These are phyloP conservation scores for Arabidopsis arenosa DNA, from an alignment of 345 rosid species.

Conservation along the genomic window DNA sequence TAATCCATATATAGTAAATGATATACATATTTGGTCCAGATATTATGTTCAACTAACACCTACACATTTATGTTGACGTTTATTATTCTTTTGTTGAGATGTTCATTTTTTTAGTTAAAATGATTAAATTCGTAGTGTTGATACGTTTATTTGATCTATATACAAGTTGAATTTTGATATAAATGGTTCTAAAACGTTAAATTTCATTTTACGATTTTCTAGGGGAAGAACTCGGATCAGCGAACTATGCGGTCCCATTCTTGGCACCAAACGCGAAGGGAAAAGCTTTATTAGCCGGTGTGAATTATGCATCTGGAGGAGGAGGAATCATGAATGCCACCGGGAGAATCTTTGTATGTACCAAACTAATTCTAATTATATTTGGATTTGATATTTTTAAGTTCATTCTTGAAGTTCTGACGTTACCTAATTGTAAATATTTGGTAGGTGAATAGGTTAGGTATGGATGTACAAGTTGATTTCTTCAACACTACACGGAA, in stretches of 20 bases:
- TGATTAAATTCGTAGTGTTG: no score
- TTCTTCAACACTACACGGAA: slow-evolving; percentile 82
- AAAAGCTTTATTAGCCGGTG: slow-evolving; percentile 57
- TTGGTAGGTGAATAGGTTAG: slow-evolving; percentile 81
- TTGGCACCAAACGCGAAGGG: slow-evolving; percentile 73
- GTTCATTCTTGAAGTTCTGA: not conserved
- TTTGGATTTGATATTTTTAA: not conserved
- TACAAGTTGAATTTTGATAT: not conserved
- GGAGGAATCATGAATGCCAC: slow-evolving; percentile 78
- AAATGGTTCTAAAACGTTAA: slow-evolving; percentile 31
- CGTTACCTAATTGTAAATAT: not conserved
- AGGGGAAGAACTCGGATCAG: slow-evolving; percentile 55
- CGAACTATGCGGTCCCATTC: slow-evolving; percentile 64
- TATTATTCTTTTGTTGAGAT: no score
- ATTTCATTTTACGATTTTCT: not conserved
- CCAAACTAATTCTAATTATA: not conserved
- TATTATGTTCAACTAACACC: slow-evolving; percentile 20
- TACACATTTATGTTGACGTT: not conserved
- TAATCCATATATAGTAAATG: not conserved
- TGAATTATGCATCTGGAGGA: slow-evolving; percentile 86
- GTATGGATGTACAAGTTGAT: slow-evolving; percentile 90
- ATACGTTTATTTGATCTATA: slow-evolving; percentile 10
- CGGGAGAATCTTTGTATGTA: slow-evolving; percentile 67
- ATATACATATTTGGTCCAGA: not conserved
- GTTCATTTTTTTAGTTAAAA: no score